Conservation (phyloP, 2,329 filamentous ascomycete genomes). For the Penicillium sp. region DNA sequence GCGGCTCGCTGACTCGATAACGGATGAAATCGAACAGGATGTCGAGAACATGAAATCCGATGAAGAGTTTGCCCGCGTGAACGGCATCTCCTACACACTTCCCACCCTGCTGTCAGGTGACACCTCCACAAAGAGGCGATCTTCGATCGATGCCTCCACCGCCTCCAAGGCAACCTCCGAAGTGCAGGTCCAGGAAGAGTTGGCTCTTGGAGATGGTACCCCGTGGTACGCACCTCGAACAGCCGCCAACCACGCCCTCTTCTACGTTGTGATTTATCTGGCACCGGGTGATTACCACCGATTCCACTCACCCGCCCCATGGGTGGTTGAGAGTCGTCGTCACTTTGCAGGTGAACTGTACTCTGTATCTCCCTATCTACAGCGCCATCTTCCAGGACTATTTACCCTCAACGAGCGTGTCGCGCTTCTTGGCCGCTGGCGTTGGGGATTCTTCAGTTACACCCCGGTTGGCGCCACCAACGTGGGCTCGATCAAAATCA, state of each 20-base stretch:
- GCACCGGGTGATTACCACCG: conserved; percentile 97
- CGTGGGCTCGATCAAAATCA: conserved; percentile 92
- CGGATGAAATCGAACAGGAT: conserved; percentile 39
- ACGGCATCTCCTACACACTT: conserved; percentile 92
- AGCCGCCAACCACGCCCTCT: conserved; percentile 65
- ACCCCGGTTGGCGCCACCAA: conserved; percentile 96
- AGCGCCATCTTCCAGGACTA: conserved; percentile 85
- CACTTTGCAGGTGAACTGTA: conserved; percentile 97
- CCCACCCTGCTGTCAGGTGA: conserved; percentile 79
- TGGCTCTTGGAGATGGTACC: conserved; percentile 64
- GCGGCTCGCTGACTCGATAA: conserved; percentile 34
- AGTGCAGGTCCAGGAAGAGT: conserved; percentile 77
- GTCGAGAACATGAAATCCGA: conserved; percentile 71
- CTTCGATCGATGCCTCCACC: conserved; percentile 71
- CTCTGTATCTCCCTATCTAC: conserved; percentile 91
- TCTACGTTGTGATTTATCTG: conserved; percentile 93
- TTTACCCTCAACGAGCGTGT: conserved; percentile 97
- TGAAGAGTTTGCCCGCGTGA: conserved; percentile 89
- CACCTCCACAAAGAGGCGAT: conserved; percentile 47
- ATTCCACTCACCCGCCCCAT: conserved; percentile 92
- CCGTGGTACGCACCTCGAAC: conserved; percentile 70
- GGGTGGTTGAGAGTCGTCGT: conserved; percentile 92
- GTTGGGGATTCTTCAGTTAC: conserved; percentile 95
- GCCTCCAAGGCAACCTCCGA: conserved; percentile 68
- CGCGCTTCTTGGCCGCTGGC: conserved; percentile 88